Base-by-base conservation (phyloP, 495 filamentous ascomycete genomes). In the Aspergillus indologenus region DNA sequence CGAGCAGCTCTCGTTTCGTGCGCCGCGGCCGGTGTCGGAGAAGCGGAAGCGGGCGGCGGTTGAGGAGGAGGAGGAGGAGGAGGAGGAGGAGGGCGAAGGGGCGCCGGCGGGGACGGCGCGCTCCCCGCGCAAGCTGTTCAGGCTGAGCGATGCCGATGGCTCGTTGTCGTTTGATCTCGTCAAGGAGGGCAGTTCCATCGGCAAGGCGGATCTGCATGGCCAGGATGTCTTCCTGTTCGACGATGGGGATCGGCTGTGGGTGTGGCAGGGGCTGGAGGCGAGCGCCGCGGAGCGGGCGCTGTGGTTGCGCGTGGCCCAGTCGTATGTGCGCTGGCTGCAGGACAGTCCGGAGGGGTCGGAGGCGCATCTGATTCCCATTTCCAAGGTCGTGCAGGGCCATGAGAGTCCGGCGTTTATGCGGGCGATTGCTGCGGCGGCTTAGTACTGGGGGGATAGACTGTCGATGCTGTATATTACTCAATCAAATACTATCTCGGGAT, bases 151-250 rank as follows among this genome's bases (percentile, higher is more conserved):
- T 69, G 77, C 75, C 1, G 79, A 80, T 19, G 84, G 83, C 0
- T 54, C 73, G 44, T 58, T 84, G 21, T 71, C 74, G 1, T 84
- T 86, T 53, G 73, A 80, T 29, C 65, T 82, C 1, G 76, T 84
- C 43, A 85, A 80, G 59, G 78, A 84, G 42, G 81, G 78, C 0
- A 26, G 62, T 11, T 57, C 47, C 0, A 72, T 85, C 19, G 53
- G 58, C 43, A 54, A 57, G 26, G 63, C 69, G 0, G 81, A 85
- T 64, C 63, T 85, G 3, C 75, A 84, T 62, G 75, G 75, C 11
- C 73, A 79, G 9, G 83, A 86, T 64, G 77, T 87, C 4, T 87
- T 87, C 64, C 64, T 87, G 11, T 76, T 83, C 48, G 82, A 85
- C 45, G 69, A 65, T 12, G 81, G 82, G 7, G 72, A 59, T 45